phyloP scores from a whole-genome alignment of 2,329 filamentous ascomycete species.

The Xylariaceae sp. region DNA sequence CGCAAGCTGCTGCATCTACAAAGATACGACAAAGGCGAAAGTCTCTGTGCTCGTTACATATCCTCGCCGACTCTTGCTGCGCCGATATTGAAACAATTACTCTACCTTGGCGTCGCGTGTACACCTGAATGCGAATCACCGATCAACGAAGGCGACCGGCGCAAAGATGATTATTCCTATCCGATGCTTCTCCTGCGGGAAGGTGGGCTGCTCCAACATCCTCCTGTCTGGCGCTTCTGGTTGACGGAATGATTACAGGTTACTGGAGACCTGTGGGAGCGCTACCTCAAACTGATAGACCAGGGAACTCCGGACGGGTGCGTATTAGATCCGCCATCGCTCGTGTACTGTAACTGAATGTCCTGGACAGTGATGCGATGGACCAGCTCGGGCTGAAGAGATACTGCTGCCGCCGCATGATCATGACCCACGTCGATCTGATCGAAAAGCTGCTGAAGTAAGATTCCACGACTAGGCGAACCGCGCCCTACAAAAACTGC shows the following conservation, averaged over 20 bases:
- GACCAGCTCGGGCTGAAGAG: conserved; percentile 87
- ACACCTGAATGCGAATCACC: no score
- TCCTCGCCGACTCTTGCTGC: no score
- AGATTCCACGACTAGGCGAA: conserved; percentile 25
- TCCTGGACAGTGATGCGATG: conserved; percentile 95
- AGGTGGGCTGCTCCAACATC: conserved; percentile 51
- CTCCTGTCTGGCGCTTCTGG: conserved; percentile 2
- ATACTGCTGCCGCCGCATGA: conserved; percentile 98
- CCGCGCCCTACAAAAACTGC: no score
- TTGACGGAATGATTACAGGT: conserved; percentile 51
- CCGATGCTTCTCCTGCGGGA: conserved; percentile 97
- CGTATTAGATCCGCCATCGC: no score
- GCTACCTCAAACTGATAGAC: conserved; percentile 83
- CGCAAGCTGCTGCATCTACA: no score
- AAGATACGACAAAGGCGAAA: no score
- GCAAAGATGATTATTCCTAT: conserved; percentile 94
- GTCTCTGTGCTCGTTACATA: no score
- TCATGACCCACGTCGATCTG: conserved; percentile 98
- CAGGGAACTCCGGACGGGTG: conserved; percentile 69
- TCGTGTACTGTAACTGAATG: no score
- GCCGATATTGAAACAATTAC: no score
- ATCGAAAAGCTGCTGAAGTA: conserved; percentile 98
- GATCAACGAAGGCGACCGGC: no score
- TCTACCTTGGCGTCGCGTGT: no score
- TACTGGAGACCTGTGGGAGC: conserved; percentile 94